Evolutionary conservation across 2,329 filamentous ascomycete genomes (phyloP).

Genomic region (Coniochaeta prunicola): DNA sequence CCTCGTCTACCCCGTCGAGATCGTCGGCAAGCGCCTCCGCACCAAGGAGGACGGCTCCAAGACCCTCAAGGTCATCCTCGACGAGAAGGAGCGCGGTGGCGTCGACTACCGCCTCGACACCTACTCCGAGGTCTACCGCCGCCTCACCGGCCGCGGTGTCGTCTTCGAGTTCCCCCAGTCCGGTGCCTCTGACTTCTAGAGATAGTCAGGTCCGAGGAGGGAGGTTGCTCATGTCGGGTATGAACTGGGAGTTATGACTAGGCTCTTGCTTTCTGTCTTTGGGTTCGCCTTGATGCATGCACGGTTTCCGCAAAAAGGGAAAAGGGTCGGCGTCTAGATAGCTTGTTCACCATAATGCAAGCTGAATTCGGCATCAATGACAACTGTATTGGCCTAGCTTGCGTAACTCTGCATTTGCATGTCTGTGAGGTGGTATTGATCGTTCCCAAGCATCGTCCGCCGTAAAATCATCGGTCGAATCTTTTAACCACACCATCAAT

Average conservation of each 20-base stretch:
- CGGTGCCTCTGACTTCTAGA: conserved; percentile 71
- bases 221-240: conserved; percentile 4
- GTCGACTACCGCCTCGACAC: conserved; percentile 99
- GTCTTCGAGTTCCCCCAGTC: conserved; percentile 97
- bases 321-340: conserved; percentile 24
- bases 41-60: conserved; percentile 99
- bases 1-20: conserved; percentile 99
- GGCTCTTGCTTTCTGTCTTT: conserved; percentile 16
- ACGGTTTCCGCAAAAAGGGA: conserved; percentile 10
- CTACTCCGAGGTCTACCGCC: conserved; percentile 99
- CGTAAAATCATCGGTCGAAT: background rate
- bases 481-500: background rate
- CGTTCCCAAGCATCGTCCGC: no score
- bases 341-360: conserved; percentile 18
- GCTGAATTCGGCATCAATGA: conserved; percentile 13
- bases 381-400: background rate
- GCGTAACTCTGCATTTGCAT: background rate
- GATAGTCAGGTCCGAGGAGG: background rate
- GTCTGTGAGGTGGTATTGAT: background rate
- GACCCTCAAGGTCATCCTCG: conserved; percentile 96
- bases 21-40: conserved; percentile 96
- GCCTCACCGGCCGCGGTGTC: conserved; percentile 92
- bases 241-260: conserved; percentile 14
- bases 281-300: conserved; percentile 14
- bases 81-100: conserved; percentile 99